phyloP scores from a whole-genome alignment of 495 filamentous ascomycete species.

The Lasiosphaeris hirsuta region DNA sequence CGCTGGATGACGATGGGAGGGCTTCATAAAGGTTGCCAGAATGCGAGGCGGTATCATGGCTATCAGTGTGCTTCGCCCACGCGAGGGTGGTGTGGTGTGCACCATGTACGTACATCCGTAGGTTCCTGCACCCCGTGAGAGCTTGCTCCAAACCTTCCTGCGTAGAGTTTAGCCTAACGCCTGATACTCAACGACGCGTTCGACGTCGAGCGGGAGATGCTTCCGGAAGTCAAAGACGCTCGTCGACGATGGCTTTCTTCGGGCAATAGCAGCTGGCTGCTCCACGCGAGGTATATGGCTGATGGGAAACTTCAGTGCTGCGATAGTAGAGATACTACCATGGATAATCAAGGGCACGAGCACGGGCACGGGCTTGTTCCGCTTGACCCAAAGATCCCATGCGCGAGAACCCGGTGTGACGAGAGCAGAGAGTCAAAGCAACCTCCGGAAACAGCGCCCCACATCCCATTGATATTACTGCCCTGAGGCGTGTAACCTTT shows the following conservation, averaged over 20 bases:
- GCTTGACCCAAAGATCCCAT: constrained; percentile 15
- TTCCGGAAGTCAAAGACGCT: constrained; percentile 24
- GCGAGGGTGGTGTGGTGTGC: neutral
- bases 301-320: neutral
- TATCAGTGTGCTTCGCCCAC: neutral
- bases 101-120: neutral
- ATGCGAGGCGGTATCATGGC: constrained; percentile 4
- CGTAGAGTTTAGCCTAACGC: constrained; percentile 16
- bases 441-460: constrained; percentile 9
- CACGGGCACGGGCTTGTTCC: constrained; percentile 17
- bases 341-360: constrained; percentile 23
- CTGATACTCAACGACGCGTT: constrained; percentile 1
- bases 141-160: neutral
- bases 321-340: constrained; percentile 8
- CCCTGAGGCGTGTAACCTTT: neutral
- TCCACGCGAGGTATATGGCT: neutral
- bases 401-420: constrained; percentile 21
- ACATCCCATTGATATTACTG: constrained; percentile 5
- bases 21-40: constrained; percentile 1
- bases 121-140: too few relatives aligned
- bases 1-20: constrained; percentile 5
- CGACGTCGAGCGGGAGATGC: constrained; percentile 20
- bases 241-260: neutral
- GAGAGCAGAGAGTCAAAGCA: constrained; percentile 12
- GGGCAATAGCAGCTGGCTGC: neutral